A percentile compares a stretch with the other conserved stretches of the same genome.
Evolutionary conservation across 345 rosid species (phyloP).

Genomic region (Abelmoschus esculentus): DNA sequence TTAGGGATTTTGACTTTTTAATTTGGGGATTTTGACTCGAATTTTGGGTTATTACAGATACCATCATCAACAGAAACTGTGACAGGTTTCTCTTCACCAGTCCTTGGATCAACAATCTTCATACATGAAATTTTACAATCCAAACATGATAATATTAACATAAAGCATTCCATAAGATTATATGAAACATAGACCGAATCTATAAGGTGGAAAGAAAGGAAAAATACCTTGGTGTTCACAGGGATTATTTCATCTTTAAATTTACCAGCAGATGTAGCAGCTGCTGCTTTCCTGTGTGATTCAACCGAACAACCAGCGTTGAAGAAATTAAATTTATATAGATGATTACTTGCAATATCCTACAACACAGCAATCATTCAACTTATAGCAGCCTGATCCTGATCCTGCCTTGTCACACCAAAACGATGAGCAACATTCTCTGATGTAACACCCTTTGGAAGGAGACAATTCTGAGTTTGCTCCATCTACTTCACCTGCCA

Average conservation of each 20-base stretch:
- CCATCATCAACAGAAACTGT: conserved; percentile 86
- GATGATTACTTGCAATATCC: not conserved
- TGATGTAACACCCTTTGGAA: conserved; percentile 94
- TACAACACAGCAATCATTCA: no score
- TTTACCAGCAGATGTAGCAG: conserved; percentile 77
- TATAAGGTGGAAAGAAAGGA: not conserved
- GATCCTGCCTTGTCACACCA: no score
- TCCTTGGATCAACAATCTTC: conserved; percentile 83
- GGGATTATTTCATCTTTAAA: conserved; percentile 93
- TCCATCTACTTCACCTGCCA: conserved; percentile 22
- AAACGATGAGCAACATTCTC: conserved; percentile 59
- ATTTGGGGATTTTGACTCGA: no score
- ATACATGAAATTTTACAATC: conserved; percentile 13
- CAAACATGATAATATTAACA: not conserved
- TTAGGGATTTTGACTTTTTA: no score
- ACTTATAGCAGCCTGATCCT: no score
- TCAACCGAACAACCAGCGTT: conserved; percentile 50
- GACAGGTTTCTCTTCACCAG: conserved; percentile 67
- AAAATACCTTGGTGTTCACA: conserved; percentile 68
- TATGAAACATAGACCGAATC: not conserved
- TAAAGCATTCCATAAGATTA: not conserved
- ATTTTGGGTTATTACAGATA: conserved; percentile 15
- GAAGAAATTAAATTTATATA: not conserved
- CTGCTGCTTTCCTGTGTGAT: conserved; percentile 91
- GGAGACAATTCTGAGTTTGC: conserved; percentile 81